Conservation (phyloP, 208 protist species). For the Leishmania mexicana region DNA sequence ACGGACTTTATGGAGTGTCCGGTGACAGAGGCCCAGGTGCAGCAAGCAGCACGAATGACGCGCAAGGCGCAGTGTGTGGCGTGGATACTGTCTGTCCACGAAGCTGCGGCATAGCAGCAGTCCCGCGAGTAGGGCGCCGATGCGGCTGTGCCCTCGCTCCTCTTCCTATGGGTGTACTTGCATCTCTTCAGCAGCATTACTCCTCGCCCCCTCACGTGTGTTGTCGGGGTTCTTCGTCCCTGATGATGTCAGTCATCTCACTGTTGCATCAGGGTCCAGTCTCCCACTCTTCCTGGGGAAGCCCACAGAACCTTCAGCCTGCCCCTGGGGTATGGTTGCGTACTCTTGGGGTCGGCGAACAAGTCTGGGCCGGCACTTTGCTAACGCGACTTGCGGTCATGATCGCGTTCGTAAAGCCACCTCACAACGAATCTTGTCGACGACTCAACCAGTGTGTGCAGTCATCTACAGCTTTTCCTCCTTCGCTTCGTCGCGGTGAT, state of each 20-base stretch:
- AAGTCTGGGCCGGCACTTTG: background rate
- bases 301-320: background rate
- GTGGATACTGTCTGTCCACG: constrained; percentile 21
- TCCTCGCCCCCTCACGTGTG: background rate
- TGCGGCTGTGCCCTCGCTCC: background rate
- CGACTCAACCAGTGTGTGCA: background rate
- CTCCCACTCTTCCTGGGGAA: background rate
- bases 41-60: constrained; percentile 18
- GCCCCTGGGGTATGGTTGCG: too few relatives aligned
- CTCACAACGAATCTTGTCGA: background rate
- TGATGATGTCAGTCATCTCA: background rate
- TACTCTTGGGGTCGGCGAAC: background rate
- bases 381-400: background rate
- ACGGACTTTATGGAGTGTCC: constrained; percentile 6
- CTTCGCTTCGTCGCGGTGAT: background rate
- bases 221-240: background rate
- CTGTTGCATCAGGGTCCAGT: background rate
- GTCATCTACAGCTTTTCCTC: background rate
- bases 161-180: background rate
- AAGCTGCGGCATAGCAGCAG: background rate
- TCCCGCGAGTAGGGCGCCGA: background rate
- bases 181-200: background rate
- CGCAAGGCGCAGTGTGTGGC: constrained; percentile 33
- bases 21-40: constrained; percentile 12
- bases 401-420: background rate